A percentile compares a stretch with the other conserved stretches of the same genome.
Conservation (phyloP, 371 early-diverging fungal genomes). For the Smittium culicis region DNA sequence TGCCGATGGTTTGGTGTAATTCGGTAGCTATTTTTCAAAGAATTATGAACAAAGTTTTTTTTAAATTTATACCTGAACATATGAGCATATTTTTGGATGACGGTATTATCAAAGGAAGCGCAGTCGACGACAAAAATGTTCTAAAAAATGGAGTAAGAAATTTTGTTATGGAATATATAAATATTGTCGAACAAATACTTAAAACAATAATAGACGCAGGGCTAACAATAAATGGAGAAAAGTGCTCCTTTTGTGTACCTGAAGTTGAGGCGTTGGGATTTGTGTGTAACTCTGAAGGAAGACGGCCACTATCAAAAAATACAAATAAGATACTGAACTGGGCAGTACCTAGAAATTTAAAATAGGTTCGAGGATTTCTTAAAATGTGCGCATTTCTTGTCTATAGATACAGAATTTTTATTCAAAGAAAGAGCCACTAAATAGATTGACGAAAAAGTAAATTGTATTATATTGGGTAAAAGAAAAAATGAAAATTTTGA, state of each 20-base stretch:
- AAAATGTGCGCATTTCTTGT: too few relatives aligned
- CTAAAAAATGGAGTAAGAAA: background rate
- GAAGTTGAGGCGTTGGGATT: slow-evolving; percentile 2
- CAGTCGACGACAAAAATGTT: background rate
- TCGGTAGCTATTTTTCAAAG: slow-evolving; percentile 17
- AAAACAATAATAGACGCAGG: slow-evolving; percentile 4
- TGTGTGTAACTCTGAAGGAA: too few relatives aligned
- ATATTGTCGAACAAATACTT: slow-evolving; percentile 11
- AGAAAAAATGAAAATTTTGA: too few relatives aligned
- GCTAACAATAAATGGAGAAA: slow-evolving; percentile 11
- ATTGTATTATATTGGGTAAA: too few relatives aligned
- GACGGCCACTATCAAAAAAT: too few relatives aligned
- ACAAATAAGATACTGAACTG: too few relatives aligned
- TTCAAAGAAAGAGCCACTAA: too few relatives aligned
- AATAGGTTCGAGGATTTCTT: too few relatives aligned
- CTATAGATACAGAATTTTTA: too few relatives aligned
- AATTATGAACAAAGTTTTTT: slow-evolving; percentile 16
- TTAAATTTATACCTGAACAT: slow-evolving; percentile 13
- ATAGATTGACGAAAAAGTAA: too few relatives aligned
- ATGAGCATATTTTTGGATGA: slow-evolving; percentile 20
- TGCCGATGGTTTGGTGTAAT: slow-evolving; percentile 26
- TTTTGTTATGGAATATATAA: background rate
- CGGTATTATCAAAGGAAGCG: slow-evolving; percentile 11
- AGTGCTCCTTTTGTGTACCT: slow-evolving; percentile 11
- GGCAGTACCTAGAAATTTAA: too few relatives aligned